Percentiles rank a stretch among this genome's conserved stretches.
Evolutionary conservation across 768 basidiomycete genomes (phyloP).

Genomic region (Cytidiella melzeri): DNA sequence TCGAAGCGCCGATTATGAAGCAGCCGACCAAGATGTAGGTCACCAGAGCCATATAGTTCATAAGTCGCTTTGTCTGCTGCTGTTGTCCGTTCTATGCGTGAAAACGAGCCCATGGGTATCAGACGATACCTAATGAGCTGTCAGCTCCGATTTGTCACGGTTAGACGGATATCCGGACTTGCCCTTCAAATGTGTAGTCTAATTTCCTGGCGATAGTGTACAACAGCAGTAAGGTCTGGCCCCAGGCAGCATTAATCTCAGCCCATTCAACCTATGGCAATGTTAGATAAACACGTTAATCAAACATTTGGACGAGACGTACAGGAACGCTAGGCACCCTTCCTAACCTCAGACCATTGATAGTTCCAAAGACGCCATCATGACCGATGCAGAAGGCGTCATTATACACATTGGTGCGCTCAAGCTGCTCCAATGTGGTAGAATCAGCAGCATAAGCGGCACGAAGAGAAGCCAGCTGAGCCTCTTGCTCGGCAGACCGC

Average conservation of each 20-base stretch:
- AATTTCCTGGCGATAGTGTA: conserved; percentile 91
- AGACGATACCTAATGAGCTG: conserved; percentile 67
- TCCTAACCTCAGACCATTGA: conserved; percentile 90
- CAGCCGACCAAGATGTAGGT: conserved; percentile 80
- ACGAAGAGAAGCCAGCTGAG: conserved; percentile 64
- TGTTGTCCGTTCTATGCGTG: conserved; percentile 76
- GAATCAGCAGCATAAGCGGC: conserved; percentile 77
- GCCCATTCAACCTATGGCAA: conserved; percentile 88
- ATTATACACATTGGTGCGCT: conserved; percentile 91
- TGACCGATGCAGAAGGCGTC: conserved; percentile 95
- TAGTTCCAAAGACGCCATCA: conserved; percentile 94
- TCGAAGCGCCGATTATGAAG: conserved; percentile 96
- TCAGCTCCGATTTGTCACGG: background rate
- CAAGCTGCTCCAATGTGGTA: conserved; percentile 73
- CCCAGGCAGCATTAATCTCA: conserved; percentile 99
- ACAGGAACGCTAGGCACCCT: conserved; percentile 81
- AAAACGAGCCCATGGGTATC: conserved; percentile 93
- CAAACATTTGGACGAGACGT: conserved; percentile 21
- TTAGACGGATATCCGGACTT: conserved; percentile 20
- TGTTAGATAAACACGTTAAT: conserved; percentile 8
- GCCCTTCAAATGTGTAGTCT: conserved; percentile 85
- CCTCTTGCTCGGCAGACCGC: conserved; percentile 55
- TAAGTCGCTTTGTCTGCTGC: conserved; percentile 75
- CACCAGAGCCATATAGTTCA: conserved; percentile 93
- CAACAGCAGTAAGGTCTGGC: conserved; percentile 85